These are phyloP conservation scores for Aurantiochytrium sp. DNA, from an alignment of 108 stramenopile species.

Conservation along the genomic window DNA sequence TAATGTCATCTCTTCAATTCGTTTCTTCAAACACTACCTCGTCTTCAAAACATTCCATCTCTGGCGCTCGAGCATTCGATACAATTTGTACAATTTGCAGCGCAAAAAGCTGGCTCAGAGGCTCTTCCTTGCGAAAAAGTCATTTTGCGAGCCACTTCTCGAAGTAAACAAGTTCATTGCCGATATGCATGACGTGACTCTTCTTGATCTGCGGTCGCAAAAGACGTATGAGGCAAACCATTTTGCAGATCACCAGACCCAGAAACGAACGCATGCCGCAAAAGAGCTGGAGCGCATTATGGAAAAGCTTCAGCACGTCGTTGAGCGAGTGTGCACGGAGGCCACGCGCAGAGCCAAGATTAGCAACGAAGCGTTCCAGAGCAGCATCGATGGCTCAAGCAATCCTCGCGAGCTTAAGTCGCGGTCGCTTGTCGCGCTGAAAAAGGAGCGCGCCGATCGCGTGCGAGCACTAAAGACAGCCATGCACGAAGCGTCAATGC, in stretches of 20 bases:
- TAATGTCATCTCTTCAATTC: constrained; percentile 49
- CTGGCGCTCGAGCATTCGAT: constrained; percentile 47
- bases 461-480: constrained; percentile 25
- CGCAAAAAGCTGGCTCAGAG: constrained; percentile 26
- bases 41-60: constrained; percentile 36
- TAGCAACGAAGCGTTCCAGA: constrained; percentile 19
- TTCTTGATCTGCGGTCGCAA: background rate
- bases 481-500: constrained; percentile 28
- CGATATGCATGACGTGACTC: constrained; percentile 15
- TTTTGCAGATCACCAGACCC: constrained; percentile 35
- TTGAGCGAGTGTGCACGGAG: constrained; percentile 30
- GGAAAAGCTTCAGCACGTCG: constrained; percentile 6
- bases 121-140: constrained; percentile 45
- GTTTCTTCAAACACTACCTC: constrained; percentile 39
- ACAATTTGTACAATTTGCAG: constrained; percentile 39
- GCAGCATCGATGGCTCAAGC: background rate
- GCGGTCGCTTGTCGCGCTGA: constrained; percentile 42
- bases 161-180: constrained; percentile 25
- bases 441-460: constrained; percentile 41
- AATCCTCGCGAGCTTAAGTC: constrained; percentile 31
- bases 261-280: constrained; percentile 23
- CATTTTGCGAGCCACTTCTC: constrained; percentile 37
- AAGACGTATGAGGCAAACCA: background rate
- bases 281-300: constrained; percentile 34
- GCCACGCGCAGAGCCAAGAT: constrained; percentile 24